These are phyloP conservation scores for Brassica napus DNA, from an alignment of 345 rosid species.

Conservation along the genomic window DNA sequence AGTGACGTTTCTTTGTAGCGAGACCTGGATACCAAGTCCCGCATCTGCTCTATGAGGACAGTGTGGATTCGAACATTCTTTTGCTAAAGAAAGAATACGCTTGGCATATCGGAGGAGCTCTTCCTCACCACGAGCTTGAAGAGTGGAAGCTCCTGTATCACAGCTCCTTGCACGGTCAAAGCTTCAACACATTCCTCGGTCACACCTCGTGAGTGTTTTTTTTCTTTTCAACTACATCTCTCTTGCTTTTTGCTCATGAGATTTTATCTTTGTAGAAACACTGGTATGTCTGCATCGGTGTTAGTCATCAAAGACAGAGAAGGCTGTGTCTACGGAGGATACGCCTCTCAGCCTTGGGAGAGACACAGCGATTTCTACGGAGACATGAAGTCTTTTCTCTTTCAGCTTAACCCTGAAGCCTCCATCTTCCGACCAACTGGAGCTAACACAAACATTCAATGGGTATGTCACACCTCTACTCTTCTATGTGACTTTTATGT, in stretches of 20 bases:
- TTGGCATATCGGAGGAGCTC: constrained; percentile 94
- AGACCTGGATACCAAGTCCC: constrained; percentile 68
- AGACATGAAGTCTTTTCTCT: constrained; percentile 85
- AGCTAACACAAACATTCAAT: constrained; percentile 54
- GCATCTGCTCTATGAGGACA: constrained; percentile 48
- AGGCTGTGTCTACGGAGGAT: constrained; percentile 81
- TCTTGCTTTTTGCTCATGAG: constrained; percentile 25
- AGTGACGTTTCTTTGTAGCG: background rate
- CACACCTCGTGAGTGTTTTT: constrained; percentile 57
- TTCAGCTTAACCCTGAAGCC: constrained; percentile 66
- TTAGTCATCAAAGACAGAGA: constrained; percentile 76
- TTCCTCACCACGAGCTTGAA: constrained; percentile 68
- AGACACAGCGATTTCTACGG: constrained; percentile 85
- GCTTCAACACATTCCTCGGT: constrained; percentile 87
- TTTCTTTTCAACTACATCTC: background rate
- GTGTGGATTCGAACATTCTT: constrained; percentile 48
- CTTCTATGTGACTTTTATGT: background rate
- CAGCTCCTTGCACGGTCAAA: constrained; percentile 70
- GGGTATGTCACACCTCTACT: constrained; percentile 51
- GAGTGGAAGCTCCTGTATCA: constrained; percentile 91
- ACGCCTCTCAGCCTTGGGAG: constrained; percentile 93
- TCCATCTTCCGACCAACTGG: background rate
- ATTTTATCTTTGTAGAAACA: constrained; percentile 59
- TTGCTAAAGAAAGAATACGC: constrained; percentile 74
- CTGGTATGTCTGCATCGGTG: constrained; percentile 60